phyloP scores from a whole-genome alignment of 176 grass and related monocot species.

The Pharus latifolius region DNA sequence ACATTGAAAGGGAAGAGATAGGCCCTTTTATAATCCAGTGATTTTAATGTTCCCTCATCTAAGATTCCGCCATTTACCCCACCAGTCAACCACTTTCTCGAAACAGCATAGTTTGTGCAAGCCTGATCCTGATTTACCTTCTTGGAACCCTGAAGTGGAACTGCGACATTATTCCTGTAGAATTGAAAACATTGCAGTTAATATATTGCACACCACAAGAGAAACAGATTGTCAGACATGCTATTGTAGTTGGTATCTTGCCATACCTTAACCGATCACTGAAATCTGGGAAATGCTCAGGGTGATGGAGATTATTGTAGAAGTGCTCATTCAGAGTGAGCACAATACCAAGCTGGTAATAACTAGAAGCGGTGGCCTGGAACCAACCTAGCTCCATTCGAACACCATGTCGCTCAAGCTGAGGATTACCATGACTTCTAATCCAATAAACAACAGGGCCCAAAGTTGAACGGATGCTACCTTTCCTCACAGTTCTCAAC shows the following conservation, averaged over 20 bases:
- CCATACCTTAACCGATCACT: slow-evolving; percentile 43
- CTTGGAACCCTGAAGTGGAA: slow-evolving; percentile 26
- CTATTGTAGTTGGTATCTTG: not conserved
- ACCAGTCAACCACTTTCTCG: slow-evolving; percentile 68
- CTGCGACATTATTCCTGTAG: slow-evolving; percentile 50
- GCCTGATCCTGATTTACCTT: slow-evolving; percentile 41
- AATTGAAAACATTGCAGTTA: not conserved
- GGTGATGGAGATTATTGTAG: slow-evolving; percentile 54
- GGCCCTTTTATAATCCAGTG: slow-evolving; percentile 64
- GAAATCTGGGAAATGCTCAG: slow-evolving; percentile 33
- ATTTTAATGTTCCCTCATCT: slow-evolving; percentile 71
- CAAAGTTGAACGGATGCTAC: slow-evolving; percentile 47
- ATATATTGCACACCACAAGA: slow-evolving; percentile 8
- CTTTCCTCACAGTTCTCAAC: slow-evolving; percentile 64
- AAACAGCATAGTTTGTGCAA: slow-evolving; percentile 46
- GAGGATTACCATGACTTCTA: slow-evolving; percentile 66
- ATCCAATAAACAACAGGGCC: slow-evolving; percentile 61
- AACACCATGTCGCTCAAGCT: slow-evolving; percentile 75
- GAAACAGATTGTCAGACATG: not conserved
- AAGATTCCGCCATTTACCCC: slow-evolving; percentile 92
- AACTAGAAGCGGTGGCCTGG: slow-evolving; percentile 86
- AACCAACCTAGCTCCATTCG: slow-evolving; percentile 89
- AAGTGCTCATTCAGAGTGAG: slow-evolving; percentile 76
- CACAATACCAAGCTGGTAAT: slow-evolving; percentile 89
- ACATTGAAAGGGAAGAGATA: slow-evolving; percentile 76